phyloP scores from a whole-genome alignment of 495 filamentous ascomycete species.

The Parathielavia hyrcaniae region DNA sequence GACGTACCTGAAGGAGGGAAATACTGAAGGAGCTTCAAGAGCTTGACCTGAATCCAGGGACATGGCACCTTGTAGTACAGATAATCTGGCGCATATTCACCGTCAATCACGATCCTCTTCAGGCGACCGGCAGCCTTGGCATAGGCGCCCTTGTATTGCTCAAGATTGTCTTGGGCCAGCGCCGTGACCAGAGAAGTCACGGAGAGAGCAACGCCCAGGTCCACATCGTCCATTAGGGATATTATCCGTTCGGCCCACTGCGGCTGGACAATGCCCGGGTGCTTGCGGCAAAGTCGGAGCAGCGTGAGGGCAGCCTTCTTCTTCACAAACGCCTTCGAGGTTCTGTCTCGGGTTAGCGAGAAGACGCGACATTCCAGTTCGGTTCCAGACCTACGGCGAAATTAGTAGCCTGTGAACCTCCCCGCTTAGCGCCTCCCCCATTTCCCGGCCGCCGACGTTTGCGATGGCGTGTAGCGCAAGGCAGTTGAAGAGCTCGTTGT shows the following conservation, averaged over 20 bases:
- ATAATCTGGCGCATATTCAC: constrained; percentile 81
- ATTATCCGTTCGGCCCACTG: constrained; percentile 98
- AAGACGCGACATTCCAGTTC: neutral
- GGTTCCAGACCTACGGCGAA: constrained; percentile 67
- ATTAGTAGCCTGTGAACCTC: constrained; percentile 95
- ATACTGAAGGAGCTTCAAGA: constrained; percentile 86
- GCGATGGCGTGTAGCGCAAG: constrained; percentile 97
- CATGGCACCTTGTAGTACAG: constrained; percentile 98
- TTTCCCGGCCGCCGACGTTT: constrained; percentile 92
- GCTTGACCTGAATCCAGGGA: constrained; percentile 97
- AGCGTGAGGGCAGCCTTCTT: constrained; percentile 97
- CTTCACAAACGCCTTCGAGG: constrained; percentile 96
- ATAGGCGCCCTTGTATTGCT: constrained; percentile 90
- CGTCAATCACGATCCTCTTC: constrained; percentile 83
- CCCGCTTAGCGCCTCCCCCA: constrained; percentile 87
- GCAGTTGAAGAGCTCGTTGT: constrained; percentile 96
- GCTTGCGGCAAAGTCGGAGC: constrained; percentile 92
- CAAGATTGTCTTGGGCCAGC: constrained; percentile 83
- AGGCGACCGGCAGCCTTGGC: constrained; percentile 84
- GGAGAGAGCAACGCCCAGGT: constrained; percentile 90
- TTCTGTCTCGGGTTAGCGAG: constrained; percentile 47
- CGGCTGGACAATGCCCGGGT: constrained; percentile 83
- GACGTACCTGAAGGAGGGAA: constrained; percentile 84
- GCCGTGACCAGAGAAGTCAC: constrained; percentile 97
- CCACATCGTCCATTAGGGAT: constrained; percentile 93